Evolutionary conservation across 2,329 filamentous ascomycete genomes (phyloP).

Genomic region (Exophiala aquamarina): DNA sequence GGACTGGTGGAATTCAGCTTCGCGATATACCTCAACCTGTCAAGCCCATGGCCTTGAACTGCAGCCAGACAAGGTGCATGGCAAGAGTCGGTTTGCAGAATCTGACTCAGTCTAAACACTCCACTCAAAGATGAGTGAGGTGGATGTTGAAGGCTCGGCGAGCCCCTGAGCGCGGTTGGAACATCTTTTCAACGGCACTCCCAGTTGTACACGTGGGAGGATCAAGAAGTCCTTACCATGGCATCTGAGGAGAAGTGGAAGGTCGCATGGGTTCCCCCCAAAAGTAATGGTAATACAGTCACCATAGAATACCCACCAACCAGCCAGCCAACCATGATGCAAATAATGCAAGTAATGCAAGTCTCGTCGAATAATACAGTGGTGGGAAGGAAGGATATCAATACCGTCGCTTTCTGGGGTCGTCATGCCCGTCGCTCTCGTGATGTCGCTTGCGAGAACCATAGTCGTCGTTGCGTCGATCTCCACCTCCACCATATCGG

Average conservation of each 20-base stretch:
- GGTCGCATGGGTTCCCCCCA: not conserved
- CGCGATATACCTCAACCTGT: too few species aligned
- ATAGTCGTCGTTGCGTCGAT: constrained; percentile 52
- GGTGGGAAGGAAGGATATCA: constrained; percentile 33
- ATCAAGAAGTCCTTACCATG: constrained; percentile 20
- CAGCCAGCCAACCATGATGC: constrained; percentile 31
- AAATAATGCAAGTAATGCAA: constrained; percentile 9
- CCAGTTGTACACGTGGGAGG: too few species aligned
- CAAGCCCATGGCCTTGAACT: too few species aligned
- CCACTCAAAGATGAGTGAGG: too few species aligned
- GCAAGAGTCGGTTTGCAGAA: too few species aligned
- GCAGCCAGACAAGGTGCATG: too few species aligned
- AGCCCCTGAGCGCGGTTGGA: too few species aligned
- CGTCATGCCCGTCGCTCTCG: constrained; percentile 79
- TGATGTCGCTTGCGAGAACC: constrained; percentile 66
- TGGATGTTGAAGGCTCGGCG: too few species aligned
- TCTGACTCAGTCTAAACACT: too few species aligned
- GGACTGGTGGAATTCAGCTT: too few species aligned
- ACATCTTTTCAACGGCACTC: too few species aligned
- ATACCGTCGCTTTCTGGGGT: constrained; percentile 64
- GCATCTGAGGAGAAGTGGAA: not conserved
- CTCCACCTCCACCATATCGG: constrained; percentile 45
- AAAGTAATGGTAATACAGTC: constrained; percentile 10
- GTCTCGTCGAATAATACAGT: constrained; percentile 12
- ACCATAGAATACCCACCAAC: constrained; percentile 45